Percentiles rank a stretch among this genome's conserved stretches.
phyloP scores from a whole-genome alignment of 2,329 filamentous ascomycete species.

The Apiospora arundinis region DNA sequence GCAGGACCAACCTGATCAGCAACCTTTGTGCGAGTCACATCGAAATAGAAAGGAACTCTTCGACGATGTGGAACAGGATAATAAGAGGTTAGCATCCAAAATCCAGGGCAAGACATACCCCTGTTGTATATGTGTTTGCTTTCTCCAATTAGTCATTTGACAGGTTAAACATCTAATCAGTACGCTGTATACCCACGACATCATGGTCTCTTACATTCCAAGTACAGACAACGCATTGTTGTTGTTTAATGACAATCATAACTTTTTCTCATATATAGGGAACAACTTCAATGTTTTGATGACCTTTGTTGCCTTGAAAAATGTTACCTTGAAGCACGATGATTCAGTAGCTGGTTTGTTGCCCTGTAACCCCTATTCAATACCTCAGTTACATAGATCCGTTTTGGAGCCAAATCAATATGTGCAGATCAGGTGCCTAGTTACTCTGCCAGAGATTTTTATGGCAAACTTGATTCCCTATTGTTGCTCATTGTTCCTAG shows the following conservation, averaged over 20 bases:
- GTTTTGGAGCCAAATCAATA: background rate
- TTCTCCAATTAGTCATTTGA: too few species aligned
- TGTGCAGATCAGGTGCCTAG: background rate
- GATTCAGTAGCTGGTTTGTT: background rate
- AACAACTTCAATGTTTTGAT: background rate
- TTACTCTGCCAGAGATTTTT: background rate
- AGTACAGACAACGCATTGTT: background rate
- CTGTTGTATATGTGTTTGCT: too few species aligned
- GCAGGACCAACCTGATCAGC: too few species aligned
- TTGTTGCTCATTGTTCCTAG: background rate
- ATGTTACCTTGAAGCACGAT: background rate
- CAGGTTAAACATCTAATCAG: background rate
- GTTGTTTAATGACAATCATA: background rate
- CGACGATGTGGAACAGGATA: too few species aligned
- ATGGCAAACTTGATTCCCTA: background rate
- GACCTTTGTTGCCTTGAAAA: background rate
- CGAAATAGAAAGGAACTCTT: too few species aligned
- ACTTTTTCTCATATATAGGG: too few species aligned
- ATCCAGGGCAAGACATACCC: too few species aligned
- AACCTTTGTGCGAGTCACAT: too few species aligned
- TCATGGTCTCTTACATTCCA: background rate
- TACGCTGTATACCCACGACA: background rate
- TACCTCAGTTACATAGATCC: background rate
- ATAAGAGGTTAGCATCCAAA: too few species aligned
- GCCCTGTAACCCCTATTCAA: background rate